Percentiles rank a stretch among this genome's conserved stretches.
Evolutionary conservation across 2,329 filamentous ascomycete species (phyloP).

Genomic region (Cercospora sesami): DNA sequence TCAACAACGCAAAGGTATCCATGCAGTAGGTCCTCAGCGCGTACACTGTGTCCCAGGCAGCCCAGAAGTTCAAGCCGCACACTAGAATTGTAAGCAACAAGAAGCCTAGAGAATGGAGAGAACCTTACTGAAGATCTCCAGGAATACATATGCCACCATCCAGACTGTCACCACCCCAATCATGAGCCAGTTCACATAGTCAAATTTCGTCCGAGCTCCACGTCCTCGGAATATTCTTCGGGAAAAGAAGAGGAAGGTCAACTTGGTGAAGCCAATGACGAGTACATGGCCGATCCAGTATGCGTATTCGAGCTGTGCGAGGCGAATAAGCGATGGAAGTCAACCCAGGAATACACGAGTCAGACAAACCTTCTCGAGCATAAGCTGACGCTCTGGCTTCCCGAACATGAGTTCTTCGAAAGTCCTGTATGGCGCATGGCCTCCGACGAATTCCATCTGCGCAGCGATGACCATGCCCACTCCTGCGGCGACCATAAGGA

Average conservation of each 20-base stretch:
- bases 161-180: slow-evolving; percentile 16
- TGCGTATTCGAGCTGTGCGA: slow-evolving; percentile 21
- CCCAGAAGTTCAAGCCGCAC: slow-evolving; percentile 18
- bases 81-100: slow-evolving; percentile 1
- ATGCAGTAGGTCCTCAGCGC: slow-evolving; percentile 16
- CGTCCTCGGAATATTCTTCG: slow-evolving; percentile 19
- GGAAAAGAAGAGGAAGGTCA: slow-evolving; percentile 25
- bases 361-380: slow-evolving; percentile 14
- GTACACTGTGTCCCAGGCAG: slow-evolving; percentile 18
- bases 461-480: slow-evolving; percentile 17
- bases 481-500: slow-evolving; percentile 17
- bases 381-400: slow-evolving; percentile 13
- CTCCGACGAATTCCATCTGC: slow-evolving; percentile 18
- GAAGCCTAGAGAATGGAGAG: neutral
- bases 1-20: slow-evolving; percentile 20
- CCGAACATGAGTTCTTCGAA: slow-evolving; percentile 11
- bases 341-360: neutral
- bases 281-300: slow-evolving; percentile 24
- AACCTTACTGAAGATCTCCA: slow-evolving; percentile 15
- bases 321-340: neutral
- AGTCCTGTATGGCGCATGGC: slow-evolving; percentile 13
- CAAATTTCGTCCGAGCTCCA: slow-evolving; percentile 12
- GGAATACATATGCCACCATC: slow-evolving; percentile 19
- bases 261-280: slow-evolving; percentile 21
- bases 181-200: slow-evolving; percentile 23